Conservation (phyloP, 805 yeast species). For the Metschnikowia similis region DNA sequence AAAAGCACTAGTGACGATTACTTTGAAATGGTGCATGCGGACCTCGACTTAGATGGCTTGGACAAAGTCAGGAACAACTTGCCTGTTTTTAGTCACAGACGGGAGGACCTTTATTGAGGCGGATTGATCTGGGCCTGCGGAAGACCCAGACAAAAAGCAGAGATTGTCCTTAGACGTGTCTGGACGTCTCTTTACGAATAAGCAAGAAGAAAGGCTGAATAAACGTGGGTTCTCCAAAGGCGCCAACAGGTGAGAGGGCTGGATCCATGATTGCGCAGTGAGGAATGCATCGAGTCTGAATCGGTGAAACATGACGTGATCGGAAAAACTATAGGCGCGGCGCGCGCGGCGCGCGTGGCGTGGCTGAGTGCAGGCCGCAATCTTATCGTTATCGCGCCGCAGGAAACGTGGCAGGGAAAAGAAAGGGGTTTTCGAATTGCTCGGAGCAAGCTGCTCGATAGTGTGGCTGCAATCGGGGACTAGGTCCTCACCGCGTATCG, state of each 20-base stretch:
- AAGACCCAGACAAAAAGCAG: too few species aligned
- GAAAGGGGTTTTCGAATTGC: not conserved
- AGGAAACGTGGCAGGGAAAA: not conserved
- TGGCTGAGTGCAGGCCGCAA: not conserved
- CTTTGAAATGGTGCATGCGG: conserved; percentile 52
- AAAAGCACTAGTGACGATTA: conserved; percentile 34
- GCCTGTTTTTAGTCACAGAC: conserved; percentile 75
- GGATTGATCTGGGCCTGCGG: too few species aligned
- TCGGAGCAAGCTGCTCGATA: too few species aligned
- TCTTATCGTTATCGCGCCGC: not conserved
- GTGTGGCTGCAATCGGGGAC: too few species aligned
- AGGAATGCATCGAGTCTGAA: too few species aligned
- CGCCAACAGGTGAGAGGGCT: too few species aligned
- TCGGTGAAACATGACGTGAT: not conserved
- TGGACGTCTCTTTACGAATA: too few species aligned
- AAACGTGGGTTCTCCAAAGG: too few species aligned
- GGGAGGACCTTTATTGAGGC: conserved; percentile 44
- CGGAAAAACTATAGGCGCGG: not conserved
- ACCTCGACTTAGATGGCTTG: conserved; percentile 52
- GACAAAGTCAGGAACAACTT: conserved; percentile 56
- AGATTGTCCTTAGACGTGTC: too few species aligned
- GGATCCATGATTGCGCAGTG: too few species aligned
- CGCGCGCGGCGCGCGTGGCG: not conserved
- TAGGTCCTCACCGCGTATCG: too few species aligned
- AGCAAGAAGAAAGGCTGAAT: too few species aligned